Conservation (phyloP, 2,329 filamentous ascomycete genomes). For the Mycosphaerella arachidis region DNA sequence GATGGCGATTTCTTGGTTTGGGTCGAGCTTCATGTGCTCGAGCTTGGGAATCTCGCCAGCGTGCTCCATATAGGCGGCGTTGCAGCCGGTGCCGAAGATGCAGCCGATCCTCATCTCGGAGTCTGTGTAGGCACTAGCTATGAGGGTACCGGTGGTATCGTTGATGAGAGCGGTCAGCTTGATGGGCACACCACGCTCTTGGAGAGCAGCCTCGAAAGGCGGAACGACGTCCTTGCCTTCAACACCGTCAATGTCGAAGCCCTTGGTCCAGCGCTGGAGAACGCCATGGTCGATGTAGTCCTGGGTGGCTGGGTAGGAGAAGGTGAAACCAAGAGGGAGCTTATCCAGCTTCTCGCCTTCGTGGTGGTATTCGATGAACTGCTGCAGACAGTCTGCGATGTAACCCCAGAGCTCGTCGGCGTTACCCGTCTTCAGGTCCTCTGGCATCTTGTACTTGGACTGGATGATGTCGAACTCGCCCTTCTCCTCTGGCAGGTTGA, state of each 20-base stretch:
- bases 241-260: constrained; percentile 88
- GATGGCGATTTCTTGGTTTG: constrained; percentile 74
- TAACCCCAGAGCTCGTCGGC: constrained; percentile 91
- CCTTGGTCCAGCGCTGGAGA: constrained; percentile 94
- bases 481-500: constrained; percentile 79
- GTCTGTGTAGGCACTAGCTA: constrained; percentile 96
- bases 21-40: constrained; percentile 79
- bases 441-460: constrained; percentile 91
- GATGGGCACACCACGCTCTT: constrained; percentile 77
- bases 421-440: constrained; percentile 81
- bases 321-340: constrained; percentile 86
- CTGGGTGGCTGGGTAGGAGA: constrained; percentile 91
- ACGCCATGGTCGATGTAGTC: constrained; percentile 90
- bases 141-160: constrained; percentile 93
- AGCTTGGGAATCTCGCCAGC: constrained; percentile 90
- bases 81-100: constrained; percentile 97
- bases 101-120: constrained; percentile 88
- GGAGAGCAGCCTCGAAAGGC: constrained; percentile 75
- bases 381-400: constrained; percentile 84
- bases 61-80: constrained; percentile 96
- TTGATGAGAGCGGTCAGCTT: constrained; percentile 92
- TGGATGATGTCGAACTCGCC: constrained; percentile 93
- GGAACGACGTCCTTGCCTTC: constrained; percentile 88
- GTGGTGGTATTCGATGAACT: constrained; percentile 85
- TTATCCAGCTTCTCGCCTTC: constrained; percentile 59